Conservation (phyloP, 2,329 filamentous ascomycete genomes). For the Parastagonospora avenae region DNA sequence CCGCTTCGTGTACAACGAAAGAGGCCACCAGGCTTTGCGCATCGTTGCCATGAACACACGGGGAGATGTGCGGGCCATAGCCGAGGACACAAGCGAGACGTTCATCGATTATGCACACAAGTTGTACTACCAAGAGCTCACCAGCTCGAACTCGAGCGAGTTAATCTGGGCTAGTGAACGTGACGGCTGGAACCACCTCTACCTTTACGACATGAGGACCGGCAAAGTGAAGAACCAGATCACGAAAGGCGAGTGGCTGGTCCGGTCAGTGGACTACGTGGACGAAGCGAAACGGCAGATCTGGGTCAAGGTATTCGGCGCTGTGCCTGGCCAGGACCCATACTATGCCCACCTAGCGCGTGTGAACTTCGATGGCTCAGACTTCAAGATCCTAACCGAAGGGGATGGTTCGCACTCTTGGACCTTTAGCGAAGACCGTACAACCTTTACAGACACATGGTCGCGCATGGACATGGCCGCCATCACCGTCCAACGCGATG, state of each 20-base stretch:
- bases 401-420: conserved; percentile 29
- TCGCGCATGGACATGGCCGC: conserved; percentile 31
- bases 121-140: conserved; percentile 15
- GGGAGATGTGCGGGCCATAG: conserved; percentile 21
- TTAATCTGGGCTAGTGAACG: conserved; percentile 33
- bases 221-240: conserved; percentile 46
- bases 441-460: conserved; percentile 29
- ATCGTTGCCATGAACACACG: conserved; percentile 27
- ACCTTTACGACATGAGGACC: conserved; percentile 34
- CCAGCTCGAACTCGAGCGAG: conserved; percentile 15
- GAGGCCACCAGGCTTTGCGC: conserved; percentile 27
- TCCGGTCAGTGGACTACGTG: conserved; percentile 29
- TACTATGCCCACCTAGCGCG: conserved; percentile 34
- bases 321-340: conserved; percentile 26
- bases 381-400: conserved; percentile 29
- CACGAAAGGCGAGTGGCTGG: conserved; percentile 46
- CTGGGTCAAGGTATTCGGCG: conserved; percentile 27
- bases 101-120: conserved; percentile 31
- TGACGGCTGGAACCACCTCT: conserved; percentile 38
- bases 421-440: conserved; percentile 19
- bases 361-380: conserved; percentile 33
- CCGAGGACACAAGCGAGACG: conserved; percentile 31
- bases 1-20: conserved; percentile 29
- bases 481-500: conserved; percentile 24
- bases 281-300: conserved; percentile 27